Conservation (phyloP, 352 stramenopile species). For the Phytophthora colocasiae region DNA sequence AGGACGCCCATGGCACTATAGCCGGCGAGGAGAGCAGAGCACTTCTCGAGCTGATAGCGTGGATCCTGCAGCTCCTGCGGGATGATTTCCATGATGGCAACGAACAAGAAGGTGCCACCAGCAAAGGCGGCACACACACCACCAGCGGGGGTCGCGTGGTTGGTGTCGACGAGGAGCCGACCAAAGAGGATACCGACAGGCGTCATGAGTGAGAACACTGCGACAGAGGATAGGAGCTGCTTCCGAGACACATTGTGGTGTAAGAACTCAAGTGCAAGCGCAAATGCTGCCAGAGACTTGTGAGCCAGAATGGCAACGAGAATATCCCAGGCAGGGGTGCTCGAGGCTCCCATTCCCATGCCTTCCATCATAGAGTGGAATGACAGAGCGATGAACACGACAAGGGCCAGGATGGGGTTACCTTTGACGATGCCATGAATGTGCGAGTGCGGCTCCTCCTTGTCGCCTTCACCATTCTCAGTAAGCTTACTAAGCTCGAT, state of each 20-base stretch:
- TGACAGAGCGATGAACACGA: slow-evolving; percentile 82
- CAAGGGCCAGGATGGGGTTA: slow-evolving; percentile 69
- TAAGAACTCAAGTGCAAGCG: slow-evolving; percentile 72
- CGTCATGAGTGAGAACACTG: slow-evolving; percentile 79
- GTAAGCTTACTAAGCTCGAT: neutral
- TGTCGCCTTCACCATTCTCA: slow-evolving; percentile 5
- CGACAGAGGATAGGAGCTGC: slow-evolving; percentile 53
- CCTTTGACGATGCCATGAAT: slow-evolving; percentile 69
- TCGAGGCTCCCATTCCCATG: slow-evolving; percentile 79
- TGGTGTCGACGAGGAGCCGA: slow-evolving; percentile 53
- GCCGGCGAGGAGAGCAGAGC: slow-evolving; percentile 55
- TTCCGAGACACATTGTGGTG: slow-evolving; percentile 60
- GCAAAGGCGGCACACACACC: slow-evolving; percentile 80
- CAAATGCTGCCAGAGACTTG: slow-evolving; percentile 84
- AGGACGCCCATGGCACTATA: slow-evolving; percentile 73
- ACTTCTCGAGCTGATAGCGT: slow-evolving; percentile 58
- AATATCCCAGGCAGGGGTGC: slow-evolving; percentile 73
- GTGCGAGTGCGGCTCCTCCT: slow-evolving; percentile 57
- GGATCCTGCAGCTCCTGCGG: slow-evolving; percentile 78
- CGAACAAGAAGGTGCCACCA: slow-evolving; percentile 84
- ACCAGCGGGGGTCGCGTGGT: slow-evolving; percentile 51
- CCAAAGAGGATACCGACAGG: slow-evolving; percentile 73
- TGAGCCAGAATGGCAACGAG: slow-evolving; percentile 82
- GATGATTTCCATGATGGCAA: slow-evolving; percentile 85
- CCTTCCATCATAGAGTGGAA: slow-evolving; percentile 90